These are phyloP conservation scores for Canavalia ensiformis DNA, from an alignment of 306 rosid genomes.

Conservation along the genomic window DNA sequence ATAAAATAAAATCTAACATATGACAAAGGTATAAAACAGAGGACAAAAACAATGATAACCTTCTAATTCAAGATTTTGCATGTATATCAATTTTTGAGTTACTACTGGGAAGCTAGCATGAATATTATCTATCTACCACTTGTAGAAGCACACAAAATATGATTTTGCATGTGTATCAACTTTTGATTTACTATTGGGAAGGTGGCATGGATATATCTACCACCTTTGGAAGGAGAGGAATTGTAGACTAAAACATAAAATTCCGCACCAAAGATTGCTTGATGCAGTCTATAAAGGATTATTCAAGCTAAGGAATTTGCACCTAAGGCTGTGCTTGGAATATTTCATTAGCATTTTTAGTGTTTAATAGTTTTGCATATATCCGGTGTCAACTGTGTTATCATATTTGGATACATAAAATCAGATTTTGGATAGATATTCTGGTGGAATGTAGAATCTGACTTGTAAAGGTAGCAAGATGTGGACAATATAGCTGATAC, in stretches of 20 bases:
- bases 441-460: conserved; percentile 25
- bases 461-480: conserved; percentile 10
- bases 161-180: not conserved
- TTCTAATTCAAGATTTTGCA: not conserved
- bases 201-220: not conserved
- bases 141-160: conserved; percentile 4
- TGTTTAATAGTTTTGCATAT: not conserved
- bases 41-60: conserved; percentile 5
- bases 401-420: too few species aligned
- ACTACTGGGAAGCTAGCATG: not conserved
- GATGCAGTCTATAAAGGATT: conserved; percentile 1
- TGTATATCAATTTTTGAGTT: not conserved
- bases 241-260: not conserved
- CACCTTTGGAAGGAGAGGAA: not conserved
- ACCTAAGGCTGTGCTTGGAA: not conserved
- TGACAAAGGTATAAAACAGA: not conserved
- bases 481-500: not conserved
- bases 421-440: conserved; percentile 13
- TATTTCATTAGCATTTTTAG: not conserved
- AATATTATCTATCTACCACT: not conserved
- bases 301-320: not conserved
- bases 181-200: not conserved
- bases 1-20: not conserved
- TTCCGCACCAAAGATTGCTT: conserved; percentile 12
- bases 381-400: not conserved